Base-by-base conservation (phyloP, 164 flowering plant genomes). In the Piper longum region DNA sequence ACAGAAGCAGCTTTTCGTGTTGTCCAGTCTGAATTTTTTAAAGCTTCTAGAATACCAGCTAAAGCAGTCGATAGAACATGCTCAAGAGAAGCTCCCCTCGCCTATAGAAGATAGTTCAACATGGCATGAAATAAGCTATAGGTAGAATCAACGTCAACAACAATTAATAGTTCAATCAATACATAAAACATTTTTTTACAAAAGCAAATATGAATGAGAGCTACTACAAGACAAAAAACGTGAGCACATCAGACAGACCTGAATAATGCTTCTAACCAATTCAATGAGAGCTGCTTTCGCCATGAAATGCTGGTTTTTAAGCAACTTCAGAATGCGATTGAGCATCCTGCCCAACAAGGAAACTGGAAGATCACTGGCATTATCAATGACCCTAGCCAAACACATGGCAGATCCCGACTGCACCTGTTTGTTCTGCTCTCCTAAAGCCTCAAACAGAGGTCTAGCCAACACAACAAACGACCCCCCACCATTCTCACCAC, bases 381-480 rank as follows among this genome's bases (percentile, higher is more conserved):
- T 81, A 68, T 87, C 91, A 57, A 86, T 82, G 59, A 89, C 74
- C 73, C 77, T 81, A 2, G 98, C 85, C 72, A 92, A 70, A 74
- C 96, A 89, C 71, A 89, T 73, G 4, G 96, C 91, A 1, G 93
- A 74, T 76, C 98, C 98, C 56, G 71, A 73, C 67, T 87, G 96
- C 70, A 83, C 79, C 64, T 82, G 85, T 75, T 72, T 86, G 73
- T 83, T 87, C 61, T 92, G 96, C 60, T 92, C 96, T 56, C 95
- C 93, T 66, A 92, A 65, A 41, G 91, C 89, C 79, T 92, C 96
- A 78, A 92, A 92, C 51, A 89, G 80, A 16, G 98, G 96, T 73
- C 73, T 87, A 67, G 84, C 95, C 40, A 89, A 70, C 55, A 65
- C 69, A 62, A 80, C 80, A 71, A 92, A 85, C 6, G 78, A 60